Base-by-base conservation (phyloP, 106 monocot species). In the Allium fistulosum region DNA sequence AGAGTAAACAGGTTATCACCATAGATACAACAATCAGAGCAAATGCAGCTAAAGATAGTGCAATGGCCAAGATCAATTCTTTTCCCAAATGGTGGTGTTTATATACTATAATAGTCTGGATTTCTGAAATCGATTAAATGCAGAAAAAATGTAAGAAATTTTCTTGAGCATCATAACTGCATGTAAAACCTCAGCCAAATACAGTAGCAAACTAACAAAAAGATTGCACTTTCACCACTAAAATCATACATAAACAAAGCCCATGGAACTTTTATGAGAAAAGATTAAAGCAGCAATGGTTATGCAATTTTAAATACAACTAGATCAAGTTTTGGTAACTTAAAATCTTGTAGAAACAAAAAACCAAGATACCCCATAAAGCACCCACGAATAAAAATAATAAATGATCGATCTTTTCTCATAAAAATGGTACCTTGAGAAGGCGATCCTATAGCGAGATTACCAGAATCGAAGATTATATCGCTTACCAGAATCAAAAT, bases 51-150 rank as follows among this genome's bases (percentile, higher is more conserved):
- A 22, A 52, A 67, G 61, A 61, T n/a, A 75, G n/a, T 28, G 61
- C 60, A 26, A 75, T 61, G 2, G 49, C 50, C 13, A 75, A 51
- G 26, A 68, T 48, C 11, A 68, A 8, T 26, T 75, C 46, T 50
- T 68, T 75, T 17, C 55, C 51, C 15, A 75, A 18, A 68, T 75
- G 75, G 68, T 68, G 37, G 67, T 68, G 46, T 12, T 68, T 14
- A 53, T 28, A 60, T 49, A 59, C 48, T 51, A 67, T 48, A 13
- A 28, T 16, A 7, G 27, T 45, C 51, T 59, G 66, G 59, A 22
- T 67, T 51, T 26, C 66, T 66, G 66, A 66, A 66, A 49, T 9
- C 37, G 48, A 63, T 46, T 47, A 26, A n/a, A 49, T 4, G 1
- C 13, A 8, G 0, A 8, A 49, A 65, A 65, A 17, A 65, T 4